phyloP scores from a whole-genome alignment of 2,329 filamentous ascomycete genomes.

The Metarhizium album region DNA sequence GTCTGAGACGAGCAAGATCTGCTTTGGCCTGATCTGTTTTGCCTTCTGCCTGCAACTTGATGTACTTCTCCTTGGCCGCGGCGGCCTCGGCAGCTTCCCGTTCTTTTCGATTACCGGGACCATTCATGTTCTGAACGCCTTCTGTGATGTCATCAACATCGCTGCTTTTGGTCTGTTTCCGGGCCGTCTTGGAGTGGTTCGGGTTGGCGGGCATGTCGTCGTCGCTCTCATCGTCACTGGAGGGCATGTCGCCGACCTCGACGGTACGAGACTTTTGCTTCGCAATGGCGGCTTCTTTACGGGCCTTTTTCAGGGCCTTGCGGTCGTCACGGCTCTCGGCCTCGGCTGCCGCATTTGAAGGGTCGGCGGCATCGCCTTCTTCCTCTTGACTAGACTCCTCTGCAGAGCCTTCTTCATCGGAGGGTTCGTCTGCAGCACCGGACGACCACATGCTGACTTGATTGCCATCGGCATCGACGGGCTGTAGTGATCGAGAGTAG shows the following conservation, averaged over 20 bases:
- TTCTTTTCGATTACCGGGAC: constrained; percentile 40
- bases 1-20: constrained; percentile 70
- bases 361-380: constrained; percentile 36
- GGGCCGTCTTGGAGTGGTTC: constrained; percentile 73
- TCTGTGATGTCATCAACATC: constrained; percentile 40
- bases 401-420: constrained; percentile 41
- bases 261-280: constrained; percentile 60
- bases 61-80: constrained; percentile 80
- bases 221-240: constrained; percentile 54
- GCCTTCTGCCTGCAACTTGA: constrained; percentile 84
- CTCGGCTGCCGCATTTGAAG: constrained; percentile 33
- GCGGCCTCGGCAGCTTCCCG: constrained; percentile 73
- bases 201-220: constrained; percentile 75
- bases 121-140: constrained; percentile 43
- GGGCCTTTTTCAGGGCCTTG: constrained; percentile 75
- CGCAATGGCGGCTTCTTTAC: constrained; percentile 80
- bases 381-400: constrained; percentile 43
- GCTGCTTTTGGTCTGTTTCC: constrained; percentile 37
- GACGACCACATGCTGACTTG: constrained; percentile 80
- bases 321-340: constrained; percentile 69
- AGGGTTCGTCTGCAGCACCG: constrained; percentile 41
- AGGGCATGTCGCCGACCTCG: constrained; percentile 76
- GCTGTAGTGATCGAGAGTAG: constrained; percentile 84
- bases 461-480: constrained; percentile 81
- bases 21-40: constrained; percentile 94